Evolutionary conservation across 768 basidiomycete species (phyloP).

Genomic region (Neoboletus magnificus): DNA sequence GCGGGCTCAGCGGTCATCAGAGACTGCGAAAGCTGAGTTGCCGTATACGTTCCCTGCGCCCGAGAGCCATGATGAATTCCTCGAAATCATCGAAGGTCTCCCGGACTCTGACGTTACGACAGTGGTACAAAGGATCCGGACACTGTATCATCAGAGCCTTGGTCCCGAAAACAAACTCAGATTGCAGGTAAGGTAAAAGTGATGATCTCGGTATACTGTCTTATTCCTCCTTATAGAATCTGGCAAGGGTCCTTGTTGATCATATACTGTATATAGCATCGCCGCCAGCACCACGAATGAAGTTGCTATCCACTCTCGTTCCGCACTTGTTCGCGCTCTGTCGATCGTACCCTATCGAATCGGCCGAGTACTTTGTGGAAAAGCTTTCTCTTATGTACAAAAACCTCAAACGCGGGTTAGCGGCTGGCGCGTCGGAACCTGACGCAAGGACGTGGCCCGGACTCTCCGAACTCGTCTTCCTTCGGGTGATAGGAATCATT

Average conservation of each 20-base stretch:
- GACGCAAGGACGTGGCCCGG: conserved; percentile 88
- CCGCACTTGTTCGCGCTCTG: conserved; percentile 79
- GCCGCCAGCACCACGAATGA: conserved; percentile 56
- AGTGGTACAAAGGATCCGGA: conserved; percentile 86
- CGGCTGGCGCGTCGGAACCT: conserved; percentile 55
- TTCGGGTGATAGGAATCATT: conserved; percentile 73
- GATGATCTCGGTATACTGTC: background rate
- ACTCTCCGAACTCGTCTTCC: conserved; percentile 71
- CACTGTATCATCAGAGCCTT: conserved; percentile 91
- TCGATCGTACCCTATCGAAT: conserved; percentile 74
- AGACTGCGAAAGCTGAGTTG: conserved; percentile 48
- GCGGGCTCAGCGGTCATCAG: conserved; percentile 35
- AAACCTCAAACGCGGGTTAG: conserved; percentile 82
- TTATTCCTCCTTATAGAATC: conserved; percentile 43
- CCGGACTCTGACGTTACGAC: conserved; percentile 70
- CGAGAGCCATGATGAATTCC: conserved; percentile 78
- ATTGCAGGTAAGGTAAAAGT: conserved; percentile 64
- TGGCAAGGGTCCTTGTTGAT: conserved; percentile 80
- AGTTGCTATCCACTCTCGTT: conserved; percentile 60
- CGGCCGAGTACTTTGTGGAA: conserved; percentile 73
- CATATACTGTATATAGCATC: conserved; percentile 77
- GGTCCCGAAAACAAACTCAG: conserved; percentile 88
- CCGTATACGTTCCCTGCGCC: conserved; percentile 95
- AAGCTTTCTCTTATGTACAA: conserved; percentile 92
- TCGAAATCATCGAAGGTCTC: conserved; percentile 73